Percentiles rank a stretch among this genome's conserved stretches.
These are phyloP conservation scores for Cyclotella sp. DNA, from an alignment of 108 stramenopile species.

Conservation along the genomic window DNA sequence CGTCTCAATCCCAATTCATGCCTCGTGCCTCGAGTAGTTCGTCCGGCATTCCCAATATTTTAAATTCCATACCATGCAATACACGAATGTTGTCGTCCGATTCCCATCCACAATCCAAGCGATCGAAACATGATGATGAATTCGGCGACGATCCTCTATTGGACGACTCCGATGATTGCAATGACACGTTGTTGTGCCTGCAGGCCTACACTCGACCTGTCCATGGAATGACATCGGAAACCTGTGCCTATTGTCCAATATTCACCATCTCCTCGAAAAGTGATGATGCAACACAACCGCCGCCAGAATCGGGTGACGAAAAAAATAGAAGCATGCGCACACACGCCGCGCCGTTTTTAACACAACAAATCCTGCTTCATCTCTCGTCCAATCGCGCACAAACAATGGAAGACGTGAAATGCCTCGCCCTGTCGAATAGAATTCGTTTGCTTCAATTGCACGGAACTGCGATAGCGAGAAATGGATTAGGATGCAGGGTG, in stretches of 20 bases:
- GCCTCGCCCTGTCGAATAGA: conserved; percentile 19
- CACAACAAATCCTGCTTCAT: conserved; percentile 24
- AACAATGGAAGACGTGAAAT: conserved; percentile 21
- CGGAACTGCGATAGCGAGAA: conserved; percentile 30
- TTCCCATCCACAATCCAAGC: neutral
- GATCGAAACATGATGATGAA: conserved; percentile 11
- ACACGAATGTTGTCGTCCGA: conserved; percentile 4
- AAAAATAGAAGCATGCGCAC: neutral
- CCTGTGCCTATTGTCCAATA: conserved; percentile 52
- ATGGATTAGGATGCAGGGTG: conserved; percentile 15
- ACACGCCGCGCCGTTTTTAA: conserved; percentile 43
- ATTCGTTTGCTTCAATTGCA: conserved; percentile 47
- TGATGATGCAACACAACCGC: neutral
- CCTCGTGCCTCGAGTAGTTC: neutral
- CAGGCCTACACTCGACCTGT: conserved; percentile 32
- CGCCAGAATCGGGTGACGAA: neutral
- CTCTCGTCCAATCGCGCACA: conserved; percentile 12
- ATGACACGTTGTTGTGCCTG: conserved; percentile 39
- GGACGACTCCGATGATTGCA: neutral
- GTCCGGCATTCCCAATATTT: conserved; percentile 21
- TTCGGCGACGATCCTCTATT: conserved; percentile 15
- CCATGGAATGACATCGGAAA: conserved; percentile 28
- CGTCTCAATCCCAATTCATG: neutral
- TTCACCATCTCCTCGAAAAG: conserved; percentile 12
- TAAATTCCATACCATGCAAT: conserved; percentile 15